Conservation (phyloP, 768 basidiomycete species). For the Trametes cinnabarina region DNA sequence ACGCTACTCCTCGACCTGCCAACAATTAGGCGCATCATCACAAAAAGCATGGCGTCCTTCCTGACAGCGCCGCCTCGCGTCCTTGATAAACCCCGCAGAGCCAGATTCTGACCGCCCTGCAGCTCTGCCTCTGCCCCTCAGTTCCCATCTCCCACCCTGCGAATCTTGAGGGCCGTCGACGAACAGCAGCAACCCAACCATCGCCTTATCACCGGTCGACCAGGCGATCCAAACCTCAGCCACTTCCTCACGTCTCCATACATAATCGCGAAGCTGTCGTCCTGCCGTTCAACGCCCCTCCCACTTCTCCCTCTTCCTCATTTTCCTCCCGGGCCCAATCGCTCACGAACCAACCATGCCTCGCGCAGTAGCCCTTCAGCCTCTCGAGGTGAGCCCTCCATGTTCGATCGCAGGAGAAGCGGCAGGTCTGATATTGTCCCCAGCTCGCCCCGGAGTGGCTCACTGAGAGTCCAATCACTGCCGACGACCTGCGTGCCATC, state of each 20-base stretch:
- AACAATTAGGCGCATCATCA: constrained; percentile 10
- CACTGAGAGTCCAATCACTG: constrained; percentile 17
- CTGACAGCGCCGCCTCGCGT: constrained; percentile 2
- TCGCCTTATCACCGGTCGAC: constrained; percentile 11
- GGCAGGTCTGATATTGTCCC: not conserved
- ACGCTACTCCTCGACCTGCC: not conserved
- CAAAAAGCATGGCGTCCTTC: constrained; percentile 13
- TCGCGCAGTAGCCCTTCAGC: not conserved
- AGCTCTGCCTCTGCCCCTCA: not conserved
- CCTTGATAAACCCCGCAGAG: not conserved
- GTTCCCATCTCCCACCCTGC: not conserved
- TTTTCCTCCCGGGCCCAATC: not conserved
- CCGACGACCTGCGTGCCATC: constrained; percentile 19
- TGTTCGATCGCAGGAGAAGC: not conserved
- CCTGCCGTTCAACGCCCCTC: not conserved
- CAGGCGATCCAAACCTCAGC: constrained; percentile 4
- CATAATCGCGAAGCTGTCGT: not conserved
- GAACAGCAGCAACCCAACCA: not conserved
- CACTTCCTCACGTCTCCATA: not conserved
- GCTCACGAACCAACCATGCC: not conserved
- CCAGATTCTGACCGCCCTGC: not conserved
- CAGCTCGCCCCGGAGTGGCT: constrained; percentile 24
- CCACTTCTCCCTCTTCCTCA: not conserved
- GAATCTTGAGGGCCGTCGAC: not conserved
- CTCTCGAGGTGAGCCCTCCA: constrained; percentile 8